Evolutionary conservation across 345 rosid genomes (phyloP).

Genomic region (Rhodamnia argentea): DNA sequence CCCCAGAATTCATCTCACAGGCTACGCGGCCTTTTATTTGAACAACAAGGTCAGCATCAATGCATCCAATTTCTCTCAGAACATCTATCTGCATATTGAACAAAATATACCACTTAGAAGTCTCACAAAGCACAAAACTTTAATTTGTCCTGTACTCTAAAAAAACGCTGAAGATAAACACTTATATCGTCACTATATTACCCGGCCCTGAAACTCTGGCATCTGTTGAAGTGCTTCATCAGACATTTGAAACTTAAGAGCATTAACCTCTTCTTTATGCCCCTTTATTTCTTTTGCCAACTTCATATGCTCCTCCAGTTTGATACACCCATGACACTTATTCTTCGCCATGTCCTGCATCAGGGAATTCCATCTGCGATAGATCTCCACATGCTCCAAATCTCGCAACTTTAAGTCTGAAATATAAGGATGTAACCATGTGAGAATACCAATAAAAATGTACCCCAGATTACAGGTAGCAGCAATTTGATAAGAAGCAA

Average conservation of each 20-base stretch:
- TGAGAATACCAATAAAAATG: background rate
- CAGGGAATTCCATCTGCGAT: constrained; percentile 49
- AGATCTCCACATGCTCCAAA: constrained; percentile 43
- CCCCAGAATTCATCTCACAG: constrained; percentile 99
- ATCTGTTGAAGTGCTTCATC: constrained; percentile 90
- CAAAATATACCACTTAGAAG: background rate
- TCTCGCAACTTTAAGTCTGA: constrained; percentile 78
- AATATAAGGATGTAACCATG: constrained; percentile 10
- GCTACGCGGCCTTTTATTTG: constrained; percentile 98
- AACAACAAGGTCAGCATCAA: constrained; percentile 82
- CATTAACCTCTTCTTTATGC: constrained; percentile 58
- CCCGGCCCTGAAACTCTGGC: constrained; percentile 98
- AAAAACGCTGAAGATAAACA: background rate
- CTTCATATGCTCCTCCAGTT: constrained; percentile 71
- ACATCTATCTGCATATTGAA: constrained; percentile 59
- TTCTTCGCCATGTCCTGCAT: constrained; percentile 68
- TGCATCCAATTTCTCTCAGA: constrained; percentile 77
- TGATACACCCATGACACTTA: constrained; percentile 85
- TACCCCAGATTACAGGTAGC: background rate
- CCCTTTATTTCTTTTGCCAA: constrained; percentile 55
- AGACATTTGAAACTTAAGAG: constrained; percentile 56
- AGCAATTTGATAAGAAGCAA: background rate
- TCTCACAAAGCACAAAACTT: background rate
- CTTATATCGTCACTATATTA: constrained; percentile 15
- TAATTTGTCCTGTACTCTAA: background rate